These are phyloP conservation scores for Jacaranda copaia DNA, from an alignment of 257 asterid genomes.

Conservation along the genomic window DNA sequence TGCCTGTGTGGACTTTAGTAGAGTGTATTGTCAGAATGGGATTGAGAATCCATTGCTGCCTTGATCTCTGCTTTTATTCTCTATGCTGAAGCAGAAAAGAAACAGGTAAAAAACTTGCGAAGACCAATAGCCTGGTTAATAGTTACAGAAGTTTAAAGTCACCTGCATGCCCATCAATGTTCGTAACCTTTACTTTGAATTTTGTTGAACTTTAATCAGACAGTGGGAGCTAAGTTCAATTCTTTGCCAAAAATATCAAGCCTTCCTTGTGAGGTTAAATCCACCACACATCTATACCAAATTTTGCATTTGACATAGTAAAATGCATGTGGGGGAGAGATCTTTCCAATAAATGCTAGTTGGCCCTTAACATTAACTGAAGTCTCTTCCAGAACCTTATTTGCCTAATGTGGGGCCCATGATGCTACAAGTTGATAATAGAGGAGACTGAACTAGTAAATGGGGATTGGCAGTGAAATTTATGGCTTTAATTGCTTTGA, in stretches of 20 bases:
- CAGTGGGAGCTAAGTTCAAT: neutral
- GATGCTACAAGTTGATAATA: neutral
- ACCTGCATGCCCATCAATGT: slow-evolving; percentile 17
- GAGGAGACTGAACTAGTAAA: neutral
- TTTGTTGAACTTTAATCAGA: no score
- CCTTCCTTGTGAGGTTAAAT: neutral
- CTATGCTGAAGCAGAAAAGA: slow-evolving; percentile 25
- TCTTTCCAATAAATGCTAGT: neutral
- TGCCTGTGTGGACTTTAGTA: slow-evolving; percentile 12
- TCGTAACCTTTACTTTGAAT: neutral
- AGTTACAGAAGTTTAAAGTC: slow-evolving; percentile 4
- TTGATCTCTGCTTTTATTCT: slow-evolving; percentile 8
- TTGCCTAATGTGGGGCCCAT: neutral
- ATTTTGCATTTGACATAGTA: neutral
- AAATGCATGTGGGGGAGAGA: neutral
- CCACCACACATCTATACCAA: neutral
- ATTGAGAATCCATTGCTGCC: slow-evolving; percentile 19
- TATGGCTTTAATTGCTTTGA: neutral
- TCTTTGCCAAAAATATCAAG: neutral
- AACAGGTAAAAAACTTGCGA: slow-evolving; percentile 4
- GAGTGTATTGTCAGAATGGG: slow-evolving; percentile 7
- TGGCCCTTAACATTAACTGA: neutral
- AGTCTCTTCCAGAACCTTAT: slow-evolving; percentile 15
- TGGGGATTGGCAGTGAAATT: neutral
- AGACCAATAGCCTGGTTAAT: slow-evolving; percentile 5